These are phyloP conservation scores for Yamadazyma kitorensis DNA, from an alignment of 805 yeast species.

Conservation along the genomic window DNA sequence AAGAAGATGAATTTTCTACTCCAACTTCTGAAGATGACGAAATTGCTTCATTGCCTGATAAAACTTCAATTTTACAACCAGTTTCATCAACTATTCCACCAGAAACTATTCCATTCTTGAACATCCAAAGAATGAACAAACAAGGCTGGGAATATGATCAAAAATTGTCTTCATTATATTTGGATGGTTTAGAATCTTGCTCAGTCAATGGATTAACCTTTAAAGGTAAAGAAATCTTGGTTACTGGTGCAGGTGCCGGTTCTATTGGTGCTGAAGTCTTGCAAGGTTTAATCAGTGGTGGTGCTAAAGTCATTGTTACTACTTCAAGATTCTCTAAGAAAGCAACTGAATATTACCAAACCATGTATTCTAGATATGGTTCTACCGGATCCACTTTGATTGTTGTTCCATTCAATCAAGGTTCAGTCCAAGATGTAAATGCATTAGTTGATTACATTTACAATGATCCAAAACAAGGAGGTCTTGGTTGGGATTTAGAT, in stretches of 20 bases:
- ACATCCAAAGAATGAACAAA: conserved; percentile 74
- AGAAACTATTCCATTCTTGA: conserved; percentile 92
- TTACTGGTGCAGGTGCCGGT: conserved; percentile 99
- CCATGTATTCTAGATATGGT: conserved; percentile 89
- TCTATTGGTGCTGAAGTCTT: conserved; percentile 97
- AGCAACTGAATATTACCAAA: conserved; percentile 94
- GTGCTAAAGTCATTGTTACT: conserved; percentile 95
- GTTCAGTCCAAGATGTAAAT: conserved; percentile 90
- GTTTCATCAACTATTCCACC: conserved; percentile 72
- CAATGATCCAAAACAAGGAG: conserved; percentile 77
- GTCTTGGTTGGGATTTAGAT: conserved; percentile 97
- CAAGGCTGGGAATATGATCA: conserved; percentile 87
- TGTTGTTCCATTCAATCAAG: conserved; percentile 99
- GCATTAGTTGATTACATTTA: conserved; percentile 84
- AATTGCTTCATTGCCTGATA: conserved; percentile 79
- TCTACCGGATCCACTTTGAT: conserved; percentile 87
- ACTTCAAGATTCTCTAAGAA: conserved; percentile 93
- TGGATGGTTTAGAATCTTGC: conserved; percentile 89
- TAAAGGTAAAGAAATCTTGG: conserved; percentile 81
- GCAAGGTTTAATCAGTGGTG: conserved; percentile 94
- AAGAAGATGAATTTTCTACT: conserved; percentile 36
- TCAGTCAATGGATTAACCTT: conserved; percentile 93
- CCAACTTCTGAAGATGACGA: conserved; percentile 65
- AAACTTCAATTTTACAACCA: conserved; percentile 64
- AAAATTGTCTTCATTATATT: conserved; percentile 68